Evolutionary conservation across 169 alveolate genomes (phyloP), one percentile per base, ranked within the genome.

Genomic region (Blepharisma undulans): DNA sequence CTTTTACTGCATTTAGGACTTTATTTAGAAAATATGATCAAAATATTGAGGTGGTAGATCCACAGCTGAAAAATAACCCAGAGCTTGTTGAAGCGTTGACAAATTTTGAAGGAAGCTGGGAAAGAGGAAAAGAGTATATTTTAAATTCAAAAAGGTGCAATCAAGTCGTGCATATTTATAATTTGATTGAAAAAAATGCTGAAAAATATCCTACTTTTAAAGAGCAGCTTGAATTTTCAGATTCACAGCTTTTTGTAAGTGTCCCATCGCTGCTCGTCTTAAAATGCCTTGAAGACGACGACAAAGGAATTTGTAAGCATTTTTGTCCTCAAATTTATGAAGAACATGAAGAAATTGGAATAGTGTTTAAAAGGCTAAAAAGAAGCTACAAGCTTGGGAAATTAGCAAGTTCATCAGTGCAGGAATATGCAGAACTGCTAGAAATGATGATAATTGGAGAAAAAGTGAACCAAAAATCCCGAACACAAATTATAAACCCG

Each of bases 1-100:
- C 93, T 87, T 96, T 93, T 89, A 87, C 25, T 66, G 93, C 89
- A 25, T 85, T 96, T 30, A 88, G 98, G 81, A 66, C 79, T 18
- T 89, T 95, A 87, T 79, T 96, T 86, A 91, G 92, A 81, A 94
- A 89, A 88, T 96, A 96, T 86, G 95, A 92, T 33, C 95, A 95
- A 66, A 96, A 96, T 84, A 96, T 96, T 19, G 98, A 96, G 86
- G 94, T 94, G 79, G 98, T 96, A 29, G 98, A 96, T 76, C 98
- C 98, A 0, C 90, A 96, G 72, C 90, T 96, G 18, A 94, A 95
- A 90, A 96, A 96, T 71, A 96, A 96, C 76, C 91, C 92, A 27
- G 98, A 96, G 33, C 87, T 96, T 14, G 98, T 96, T 21, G 95
- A 91, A 76, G 94, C 93, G n/a, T 80, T 96, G 25, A 90, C 60